Base-by-base conservation (phyloP, 2,329 filamentous ascomycete species). In the Cercospora berteroae region DNA sequence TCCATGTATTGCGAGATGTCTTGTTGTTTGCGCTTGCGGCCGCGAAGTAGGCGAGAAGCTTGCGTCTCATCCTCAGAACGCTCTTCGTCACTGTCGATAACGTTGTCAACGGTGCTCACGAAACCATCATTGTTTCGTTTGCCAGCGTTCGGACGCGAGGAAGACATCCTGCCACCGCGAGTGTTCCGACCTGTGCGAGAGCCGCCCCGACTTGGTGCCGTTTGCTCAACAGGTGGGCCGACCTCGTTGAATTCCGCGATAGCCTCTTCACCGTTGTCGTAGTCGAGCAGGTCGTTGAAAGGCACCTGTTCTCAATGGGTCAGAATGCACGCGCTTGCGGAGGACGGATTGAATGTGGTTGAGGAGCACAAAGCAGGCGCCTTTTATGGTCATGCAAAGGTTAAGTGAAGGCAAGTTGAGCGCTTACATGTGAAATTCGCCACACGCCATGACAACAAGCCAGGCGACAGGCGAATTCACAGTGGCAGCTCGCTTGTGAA, bases 181-280 rank as follows among this genome's bases (percentile, higher is more conserved):
- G 60, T 65, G 8, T 63, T 57, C 65, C 63, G 29, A 52, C 64
- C 16, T 56, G 67, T 36, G 57, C 68, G 55, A 55, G 44, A 63
- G 16, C 25, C 52, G 42, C 29, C 56, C 9, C n/a, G 61, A 58
- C 13, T 64, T 8, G 48, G 31, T 39, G 44, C 31, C 20, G 65
- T 42, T 29, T 50, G 60, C 25, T 68, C 65, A 31, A 55, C 52
- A 60, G 69, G 65, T 56, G 70, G 67, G 16, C 64, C 66, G 39
- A 68, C 74, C 64, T 66, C 70, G 66, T 68, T 76, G 71, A 81
- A 84, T 16, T 76, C 70, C 39, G 81, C 74, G 23, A 86, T 76
- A 18, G 83, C 83, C 67, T 79, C 77, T 57, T 77, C 73, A 18
- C 85, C 85, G 74, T 85, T 83, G 9, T 80, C 75, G 29, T 83